These are phyloP conservation scores for Beauveria sp. DNA, from an alignment of 2,329 filamentous ascomycete genomes.

Conservation along the genomic window DNA sequence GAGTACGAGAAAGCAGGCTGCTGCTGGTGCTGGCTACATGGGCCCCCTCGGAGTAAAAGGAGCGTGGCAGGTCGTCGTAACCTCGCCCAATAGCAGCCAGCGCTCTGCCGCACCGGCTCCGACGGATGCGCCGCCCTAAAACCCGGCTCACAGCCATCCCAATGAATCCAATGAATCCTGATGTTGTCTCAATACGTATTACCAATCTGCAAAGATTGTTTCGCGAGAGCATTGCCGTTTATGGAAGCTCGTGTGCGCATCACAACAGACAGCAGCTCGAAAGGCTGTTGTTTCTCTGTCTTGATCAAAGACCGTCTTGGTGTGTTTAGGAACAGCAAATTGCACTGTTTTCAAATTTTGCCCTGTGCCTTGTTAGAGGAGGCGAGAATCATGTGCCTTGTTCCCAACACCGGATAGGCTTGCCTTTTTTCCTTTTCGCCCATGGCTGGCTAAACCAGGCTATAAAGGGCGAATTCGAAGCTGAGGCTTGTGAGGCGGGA, in stretches of 20 bases:
- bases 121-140: conserved; percentile 2
- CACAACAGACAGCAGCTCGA: not conserved
- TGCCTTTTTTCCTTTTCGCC: no score
- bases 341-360: no score
- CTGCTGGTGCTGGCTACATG: not conserved
- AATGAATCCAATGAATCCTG: not conserved
- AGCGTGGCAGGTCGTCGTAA: not conserved
- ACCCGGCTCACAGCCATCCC: not conserved
- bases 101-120: conserved; percentile 8
- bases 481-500: conserved; percentile 8
- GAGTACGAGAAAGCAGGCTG: not conserved
- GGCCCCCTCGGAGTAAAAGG: not conserved
- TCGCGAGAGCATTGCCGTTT: conserved; percentile 3
- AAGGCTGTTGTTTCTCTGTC: not conserved
- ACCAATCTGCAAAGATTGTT: not conserved
- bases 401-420: not conserved
- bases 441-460: no score
- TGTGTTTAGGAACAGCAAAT: not conserved
- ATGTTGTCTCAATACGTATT: not conserved
- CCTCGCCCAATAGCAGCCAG: not conserved
- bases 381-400: not conserved
- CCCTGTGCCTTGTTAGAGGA: no score
- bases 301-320: not conserved
- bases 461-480: no score
- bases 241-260: conserved; percentile 1